Evolutionary conservation across 2,329 filamentous ascomycete genomes (phyloP).

Genomic region (Calonectria pteridis): DNA sequence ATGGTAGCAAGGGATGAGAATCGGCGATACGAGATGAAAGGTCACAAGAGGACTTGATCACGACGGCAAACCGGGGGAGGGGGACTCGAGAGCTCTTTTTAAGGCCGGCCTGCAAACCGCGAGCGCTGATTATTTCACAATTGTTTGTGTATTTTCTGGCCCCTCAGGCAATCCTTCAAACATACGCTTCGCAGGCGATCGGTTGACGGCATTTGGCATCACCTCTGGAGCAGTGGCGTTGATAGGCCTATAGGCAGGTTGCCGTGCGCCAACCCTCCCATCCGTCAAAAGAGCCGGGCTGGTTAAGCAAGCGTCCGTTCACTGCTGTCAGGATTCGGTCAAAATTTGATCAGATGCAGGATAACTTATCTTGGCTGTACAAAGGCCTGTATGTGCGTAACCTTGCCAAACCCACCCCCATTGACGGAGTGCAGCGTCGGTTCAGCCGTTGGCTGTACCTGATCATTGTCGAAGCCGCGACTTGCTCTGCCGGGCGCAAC

Average conservation of each 20-base stretch:
- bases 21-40: neutral
- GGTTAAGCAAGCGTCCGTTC: neutral
- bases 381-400: neutral
- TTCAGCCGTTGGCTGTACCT: neutral
- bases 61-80: neutral
- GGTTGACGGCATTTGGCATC: neutral
- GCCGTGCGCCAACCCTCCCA: neutral
- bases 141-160: neutral
- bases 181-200: neutral
- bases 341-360: neutral
- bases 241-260: neutral
- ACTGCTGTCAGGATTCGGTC: neutral
- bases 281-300: neutral
- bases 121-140: neutral
- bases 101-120: neutral
- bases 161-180: neutral
- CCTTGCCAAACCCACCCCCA: neutral
- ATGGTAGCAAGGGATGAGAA: neutral
- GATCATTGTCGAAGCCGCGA: neutral
- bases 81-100: slow-evolving; percentile 1
- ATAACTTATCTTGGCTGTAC: neutral
- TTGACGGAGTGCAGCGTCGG: neutral
- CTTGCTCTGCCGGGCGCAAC: neutral
- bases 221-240: neutral
- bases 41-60: neutral